Conservation (phyloP, 2,329 filamentous ascomycete species). For the Aspergillus fumigatus region DNA sequence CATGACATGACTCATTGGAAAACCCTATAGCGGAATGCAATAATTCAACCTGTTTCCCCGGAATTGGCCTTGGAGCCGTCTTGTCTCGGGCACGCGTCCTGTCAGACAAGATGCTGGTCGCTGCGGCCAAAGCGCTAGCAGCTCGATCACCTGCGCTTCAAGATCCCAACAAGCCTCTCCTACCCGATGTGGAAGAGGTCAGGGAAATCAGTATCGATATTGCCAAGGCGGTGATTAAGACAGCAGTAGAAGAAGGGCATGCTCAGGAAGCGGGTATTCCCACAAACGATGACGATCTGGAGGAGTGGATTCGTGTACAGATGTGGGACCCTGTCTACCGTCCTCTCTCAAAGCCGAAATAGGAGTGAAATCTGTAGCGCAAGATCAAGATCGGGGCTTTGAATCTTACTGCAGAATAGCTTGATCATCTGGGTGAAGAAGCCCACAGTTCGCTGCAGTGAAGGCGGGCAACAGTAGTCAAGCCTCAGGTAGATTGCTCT, state of each 20-base stretch:
- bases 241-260: constrained; percentile 65
- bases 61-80: constrained; percentile 75
- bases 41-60: constrained; percentile 80
- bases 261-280: constrained; percentile 65
- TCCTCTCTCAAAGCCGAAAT: constrained; percentile 17
- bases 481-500: background rate
- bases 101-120: constrained; percentile 75
- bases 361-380: background rate
- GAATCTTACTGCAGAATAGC: background rate
- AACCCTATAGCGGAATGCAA: constrained; percentile 69
- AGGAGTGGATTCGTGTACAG: constrained; percentile 38
- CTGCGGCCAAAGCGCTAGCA: constrained; percentile 69
- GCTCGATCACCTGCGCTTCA: constrained; percentile 65
- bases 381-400: background rate
- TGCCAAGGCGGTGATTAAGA: constrained; percentile 68
- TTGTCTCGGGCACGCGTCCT: constrained; percentile 63
- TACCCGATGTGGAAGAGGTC: constrained; percentile 73
- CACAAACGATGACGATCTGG: constrained; percentile 27
- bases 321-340: constrained; percentile 41
- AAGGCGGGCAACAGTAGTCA: background rate
- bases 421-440: background rate
- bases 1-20: constrained; percentile 27
- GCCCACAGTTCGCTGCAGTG: too few relatives aligned
- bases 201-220: constrained; percentile 73
- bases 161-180: constrained; percentile 60